These are phyloP conservation scores for Theileria sp. DNA, from an alignment of 169 alveolate genomes.

Conservation along the genomic window DNA sequence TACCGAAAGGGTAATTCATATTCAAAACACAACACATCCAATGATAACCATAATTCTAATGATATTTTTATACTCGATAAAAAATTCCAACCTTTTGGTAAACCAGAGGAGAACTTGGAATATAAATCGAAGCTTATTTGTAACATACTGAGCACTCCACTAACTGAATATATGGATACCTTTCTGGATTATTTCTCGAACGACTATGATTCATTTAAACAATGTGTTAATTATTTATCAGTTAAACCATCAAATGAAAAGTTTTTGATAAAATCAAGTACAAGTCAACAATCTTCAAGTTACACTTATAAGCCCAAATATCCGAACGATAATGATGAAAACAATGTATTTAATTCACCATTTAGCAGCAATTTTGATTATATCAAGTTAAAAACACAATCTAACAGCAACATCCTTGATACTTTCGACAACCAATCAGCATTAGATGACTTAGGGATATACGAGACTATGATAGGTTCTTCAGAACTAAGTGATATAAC, in stretches of 20 bases:
- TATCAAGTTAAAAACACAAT: neutral
- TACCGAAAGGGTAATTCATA: neutral
- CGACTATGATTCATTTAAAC: slow-evolving; percentile 27
- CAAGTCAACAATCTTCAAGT: neutral
- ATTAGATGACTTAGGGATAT: slow-evolving; percentile 5
- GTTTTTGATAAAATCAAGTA: slow-evolving; percentile 17
- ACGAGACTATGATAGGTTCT: slow-evolving; percentile 16
- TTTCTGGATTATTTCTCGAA: slow-evolving; percentile 29
- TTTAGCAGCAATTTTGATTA: neutral
- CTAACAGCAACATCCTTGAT: neutral
- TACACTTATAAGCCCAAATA: neutral
- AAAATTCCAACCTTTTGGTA: slow-evolving; percentile 34
- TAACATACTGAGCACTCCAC: slow-evolving; percentile 32
- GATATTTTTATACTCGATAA: neutral
- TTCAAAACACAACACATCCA: slow-evolving; percentile 3
- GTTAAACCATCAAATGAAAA: slow-evolving; percentile 31
- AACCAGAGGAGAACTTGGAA: slow-evolving; percentile 12
- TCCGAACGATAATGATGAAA: neutral
- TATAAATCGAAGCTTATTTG: slow-evolving; percentile 3
- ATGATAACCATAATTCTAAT: neutral
- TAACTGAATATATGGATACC: slow-evolving; percentile 8
- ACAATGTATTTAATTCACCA: neutral
- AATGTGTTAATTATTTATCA: slow-evolving; percentile 18
- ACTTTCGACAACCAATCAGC: neutral
- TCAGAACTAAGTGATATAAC: slow-evolving; percentile 17